Evolutionary conservation across 495 filamentous ascomycete genomes (phyloP), one percentile per base, ranked within the genome.

Genomic region (Penicillium daleae): DNA sequence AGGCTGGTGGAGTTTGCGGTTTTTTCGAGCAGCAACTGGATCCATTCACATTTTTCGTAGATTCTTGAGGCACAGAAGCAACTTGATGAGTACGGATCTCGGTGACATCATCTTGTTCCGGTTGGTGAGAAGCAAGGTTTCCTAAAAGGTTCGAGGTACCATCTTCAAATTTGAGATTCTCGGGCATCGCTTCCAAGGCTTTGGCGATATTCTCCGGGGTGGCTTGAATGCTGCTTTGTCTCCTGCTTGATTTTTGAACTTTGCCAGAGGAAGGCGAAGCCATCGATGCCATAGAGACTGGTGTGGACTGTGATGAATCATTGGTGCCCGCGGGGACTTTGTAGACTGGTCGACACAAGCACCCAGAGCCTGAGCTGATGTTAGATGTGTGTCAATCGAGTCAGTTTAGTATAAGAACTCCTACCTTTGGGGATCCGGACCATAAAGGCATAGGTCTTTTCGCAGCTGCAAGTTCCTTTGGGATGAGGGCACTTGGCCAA

Each of bases 401-500:
- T 40, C 44, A 44, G 5, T 26, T 26, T 22, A 2, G 6, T 33
- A 42, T 35, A 44, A 37, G n/a, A n/a, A 27, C 8, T 51, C 69
- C 24, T 56, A 82, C 80, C 77, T 72, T 77, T 80, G 1, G 80
- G 79, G n/a, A 84, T 80, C 27, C 74, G 74, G 56, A 84, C 71
- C 82, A 84, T 84, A 57, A 87, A 78, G 19, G 81, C 78, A 60
- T 76, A 78, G 10, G 75, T 69, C 58, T 78, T 82, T 44, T 80
- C 76, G 65, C 87, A 89, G 57, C 74, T 80, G 64, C 86, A 89
- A 21, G 81, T 81, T 6, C 84, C 85, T 55, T 84, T 84, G 3
- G 86, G 84, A 72, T 93, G 92, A 50, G 90, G 89, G 66, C 92
- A 96, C 57, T 85, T 86, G 56, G 88, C 88, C 21, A 93, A 76